Conservation (phyloP, 2,329 filamentous ascomycete genomes). For the Botrytis elliptica region DNA sequence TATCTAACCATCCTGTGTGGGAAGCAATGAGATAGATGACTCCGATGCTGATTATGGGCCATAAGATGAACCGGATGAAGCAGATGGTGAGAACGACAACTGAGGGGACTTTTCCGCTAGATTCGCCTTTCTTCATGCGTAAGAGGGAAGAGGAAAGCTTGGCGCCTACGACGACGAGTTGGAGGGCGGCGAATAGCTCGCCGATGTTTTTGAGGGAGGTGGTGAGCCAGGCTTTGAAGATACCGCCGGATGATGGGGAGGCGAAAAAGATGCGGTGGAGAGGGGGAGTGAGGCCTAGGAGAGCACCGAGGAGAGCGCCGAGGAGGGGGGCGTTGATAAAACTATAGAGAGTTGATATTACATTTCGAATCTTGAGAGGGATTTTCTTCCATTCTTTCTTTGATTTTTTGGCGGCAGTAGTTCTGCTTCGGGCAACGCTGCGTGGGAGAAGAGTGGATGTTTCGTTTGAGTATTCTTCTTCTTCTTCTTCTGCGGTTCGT, state of each 20-base stretch:
- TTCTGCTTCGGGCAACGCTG: constrained; percentile 14
- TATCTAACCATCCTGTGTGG: constrained; percentile 49
- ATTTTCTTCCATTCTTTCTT: constrained; percentile 26
- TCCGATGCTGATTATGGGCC: constrained; percentile 56
- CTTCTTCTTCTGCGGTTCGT: constrained; percentile 32
- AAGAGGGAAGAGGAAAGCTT: constrained; percentile 56
- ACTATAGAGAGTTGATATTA: constrained; percentile 38
- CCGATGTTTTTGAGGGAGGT: constrained; percentile 60
- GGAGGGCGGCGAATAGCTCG: constrained; percentile 61
- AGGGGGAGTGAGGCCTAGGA: constrained; percentile 58
- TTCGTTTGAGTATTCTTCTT: constrained; percentile 31
- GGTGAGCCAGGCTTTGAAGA: constrained; percentile 66
- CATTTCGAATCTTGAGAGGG: constrained; percentile 24
- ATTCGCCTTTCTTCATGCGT: constrained; percentile 43
- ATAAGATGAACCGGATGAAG: constrained; percentile 58
- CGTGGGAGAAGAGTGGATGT: constrained; percentile 29
- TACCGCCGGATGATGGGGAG: constrained; percentile 55
- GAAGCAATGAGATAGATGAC: constrained; percentile 55
- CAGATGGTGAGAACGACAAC: constrained; percentile 49
- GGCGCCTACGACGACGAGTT: constrained; percentile 64
- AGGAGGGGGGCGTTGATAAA: constrained; percentile 63
- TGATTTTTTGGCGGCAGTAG: not conserved
- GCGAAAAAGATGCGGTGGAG: constrained; percentile 63
- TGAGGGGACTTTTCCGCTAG: constrained; percentile 47
- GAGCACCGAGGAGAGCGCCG: constrained; percentile 56